phyloP scores from a whole-genome alignment of 306 rosid genomes.

The Quercus variabilis region DNA sequence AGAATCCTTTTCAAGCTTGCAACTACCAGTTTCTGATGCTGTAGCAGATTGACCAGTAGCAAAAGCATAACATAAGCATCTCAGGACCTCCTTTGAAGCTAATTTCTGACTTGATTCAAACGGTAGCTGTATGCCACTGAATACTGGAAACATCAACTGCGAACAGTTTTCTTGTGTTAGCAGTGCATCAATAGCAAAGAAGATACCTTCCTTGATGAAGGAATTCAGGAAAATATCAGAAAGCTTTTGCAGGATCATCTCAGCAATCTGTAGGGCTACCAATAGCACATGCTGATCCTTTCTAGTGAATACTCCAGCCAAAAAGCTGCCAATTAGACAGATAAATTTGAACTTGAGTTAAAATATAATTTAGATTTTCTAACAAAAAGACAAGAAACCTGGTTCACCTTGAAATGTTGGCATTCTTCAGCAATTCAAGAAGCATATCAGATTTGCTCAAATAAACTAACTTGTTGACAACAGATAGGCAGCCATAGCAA shows the following conservation, averaged over 20 bases:
- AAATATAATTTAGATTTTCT: slow-evolving; percentile 22
- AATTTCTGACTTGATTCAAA: slow-evolving; percentile 53
- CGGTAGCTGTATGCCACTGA: slow-evolving; percentile 43
- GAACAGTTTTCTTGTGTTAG: slow-evolving; percentile 62
- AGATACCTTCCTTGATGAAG: slow-evolving; percentile 91
- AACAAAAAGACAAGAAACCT: slow-evolving; percentile 16
- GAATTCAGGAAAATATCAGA: slow-evolving; percentile 62
- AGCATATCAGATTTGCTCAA: slow-evolving; percentile 78
- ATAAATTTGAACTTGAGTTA: slow-evolving; percentile 27
- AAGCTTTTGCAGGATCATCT: slow-evolving; percentile 74
- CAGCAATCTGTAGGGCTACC: slow-evolving; percentile 69
- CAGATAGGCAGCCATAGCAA: slow-evolving; percentile 80
- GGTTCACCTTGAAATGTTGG: slow-evolving; percentile 82
- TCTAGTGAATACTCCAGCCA: slow-evolving; percentile 89
- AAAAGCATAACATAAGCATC: slow-evolving; percentile 85
- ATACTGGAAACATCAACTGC: slow-evolving; percentile 53
- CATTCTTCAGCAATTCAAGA: slow-evolving; percentile 63
- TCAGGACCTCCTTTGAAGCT: slow-evolving; percentile 50
- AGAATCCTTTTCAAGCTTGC: slow-evolving; percentile 83
- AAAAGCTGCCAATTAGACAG: slow-evolving; percentile 60
- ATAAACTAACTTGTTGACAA: slow-evolving; percentile 67
- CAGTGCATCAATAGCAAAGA: slow-evolving; percentile 79
- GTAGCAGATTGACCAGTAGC: slow-evolving; percentile 44
- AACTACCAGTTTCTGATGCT: slow-evolving; percentile 49
- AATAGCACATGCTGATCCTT: slow-evolving; percentile 89